Conservation (phyloP, 495 filamentous ascomycete genomes). For the Xylaria palmicola region DNA sequence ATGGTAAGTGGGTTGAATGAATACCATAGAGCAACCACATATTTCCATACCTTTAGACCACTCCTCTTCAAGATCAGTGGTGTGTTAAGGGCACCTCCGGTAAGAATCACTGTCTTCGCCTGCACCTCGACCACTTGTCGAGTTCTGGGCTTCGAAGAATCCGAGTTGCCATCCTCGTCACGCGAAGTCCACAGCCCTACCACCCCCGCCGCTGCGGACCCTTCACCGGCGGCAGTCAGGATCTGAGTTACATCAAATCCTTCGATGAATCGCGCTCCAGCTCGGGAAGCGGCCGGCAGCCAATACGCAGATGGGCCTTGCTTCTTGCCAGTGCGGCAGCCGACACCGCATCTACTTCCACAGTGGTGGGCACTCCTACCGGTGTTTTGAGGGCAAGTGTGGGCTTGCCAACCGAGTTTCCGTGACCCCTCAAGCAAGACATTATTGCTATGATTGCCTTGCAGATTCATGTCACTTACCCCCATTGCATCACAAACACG, state of each 20-base stretch:
- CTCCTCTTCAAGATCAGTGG: conserved; percentile 66
- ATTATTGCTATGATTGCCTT: conserved; percentile 64
- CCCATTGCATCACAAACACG: conserved; percentile 46
- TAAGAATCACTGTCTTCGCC: conserved; percentile 70
- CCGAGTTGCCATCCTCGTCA: conserved; percentile 43
- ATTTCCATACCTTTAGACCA: conserved; percentile 41
- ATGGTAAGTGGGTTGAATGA: conserved; percentile 28
- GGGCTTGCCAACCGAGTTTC: conserved; percentile 64
- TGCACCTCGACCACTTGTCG: conserved; percentile 58
- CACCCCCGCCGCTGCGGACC: conserved; percentile 58
- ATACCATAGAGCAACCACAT: neutral
- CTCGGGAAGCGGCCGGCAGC: conserved; percentile 65
- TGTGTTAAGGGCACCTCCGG: conserved; percentile 61
- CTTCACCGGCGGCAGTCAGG: conserved; percentile 51
- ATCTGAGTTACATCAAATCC: conserved; percentile 63
- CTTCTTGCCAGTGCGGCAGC: conserved; percentile 63
- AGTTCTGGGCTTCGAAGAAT: conserved; percentile 27
- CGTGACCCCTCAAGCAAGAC: conserved; percentile 65
- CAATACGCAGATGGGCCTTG: conserved; percentile 67
- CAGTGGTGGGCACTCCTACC: conserved; percentile 61
- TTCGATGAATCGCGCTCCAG: conserved; percentile 69
- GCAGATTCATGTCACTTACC: conserved; percentile 56
- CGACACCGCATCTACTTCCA: conserved; percentile 63
- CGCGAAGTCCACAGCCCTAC: conserved; percentile 64
- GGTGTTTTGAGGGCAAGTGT: conserved; percentile 68